A percentile compares a stretch with the other conserved stretches of the same genome.
Evolutionary conservation across 2,329 filamentous ascomycete species (phyloP).

Genomic region (Aureobasidium sp.): DNA sequence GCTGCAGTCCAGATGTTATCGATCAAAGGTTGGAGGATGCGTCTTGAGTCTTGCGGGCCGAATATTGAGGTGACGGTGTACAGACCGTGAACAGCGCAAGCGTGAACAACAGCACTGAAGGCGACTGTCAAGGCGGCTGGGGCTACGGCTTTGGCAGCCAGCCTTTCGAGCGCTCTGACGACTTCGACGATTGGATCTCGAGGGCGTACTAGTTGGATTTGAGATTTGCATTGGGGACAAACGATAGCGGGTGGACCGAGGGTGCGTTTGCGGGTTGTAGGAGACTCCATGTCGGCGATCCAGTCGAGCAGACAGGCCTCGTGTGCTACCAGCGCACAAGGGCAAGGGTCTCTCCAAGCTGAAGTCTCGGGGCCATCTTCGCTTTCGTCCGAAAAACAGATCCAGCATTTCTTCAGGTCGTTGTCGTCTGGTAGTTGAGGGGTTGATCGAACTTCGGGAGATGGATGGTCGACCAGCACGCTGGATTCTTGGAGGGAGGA

Average conservation of each 20-base stretch:
- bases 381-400: constrained; percentile 59
- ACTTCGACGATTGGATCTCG: constrained; percentile 64
- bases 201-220: constrained; percentile 69
- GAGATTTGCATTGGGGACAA: constrained; percentile 84
- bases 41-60: constrained; percentile 52
- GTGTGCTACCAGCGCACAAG: constrained; percentile 84
- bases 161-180: constrained; percentile 51
- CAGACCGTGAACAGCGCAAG: constrained; percentile 50
- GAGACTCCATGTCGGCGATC: constrained; percentile 80
- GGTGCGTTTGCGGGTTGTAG: constrained; percentile 41
- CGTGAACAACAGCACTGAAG: constrained; percentile 33
- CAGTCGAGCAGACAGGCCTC: constrained; percentile 84
- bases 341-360: constrained; percentile 81
- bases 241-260: constrained; percentile 53
- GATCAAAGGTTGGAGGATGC: constrained; percentile 43
- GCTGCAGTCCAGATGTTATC: constrained; percentile 29
- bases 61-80: constrained; percentile 61
- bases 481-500: constrained; percentile 4
- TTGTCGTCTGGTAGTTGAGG: constrained; percentile 23
- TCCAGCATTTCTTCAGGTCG: constrained; percentile 55
- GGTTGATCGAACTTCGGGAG: not conserved
- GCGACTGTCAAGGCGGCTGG: constrained; percentile 47
- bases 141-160: constrained; percentile 54
- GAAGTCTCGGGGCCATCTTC: constrained; percentile 55
- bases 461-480: constrained; percentile 1